A percentile compares a stretch with the other conserved stretches of the same genome.
Conservation (phyloP, 2,329 filamentous ascomycete genomes). For the Trichoderma pleuroti region DNA sequence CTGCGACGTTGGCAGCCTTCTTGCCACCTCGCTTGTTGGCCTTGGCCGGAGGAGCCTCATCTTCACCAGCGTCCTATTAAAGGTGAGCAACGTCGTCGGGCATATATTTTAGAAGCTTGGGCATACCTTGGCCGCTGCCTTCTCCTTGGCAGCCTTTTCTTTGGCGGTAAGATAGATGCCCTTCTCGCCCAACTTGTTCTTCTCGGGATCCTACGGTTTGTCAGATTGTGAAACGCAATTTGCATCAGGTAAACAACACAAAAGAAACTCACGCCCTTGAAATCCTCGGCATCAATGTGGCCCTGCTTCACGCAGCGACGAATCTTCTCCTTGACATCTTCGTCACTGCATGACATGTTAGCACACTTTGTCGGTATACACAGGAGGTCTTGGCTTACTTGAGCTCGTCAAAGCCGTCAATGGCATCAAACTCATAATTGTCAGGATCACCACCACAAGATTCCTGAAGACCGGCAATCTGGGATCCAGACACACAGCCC, state of each 20-base stretch:
- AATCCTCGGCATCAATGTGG: conserved; percentile 80
- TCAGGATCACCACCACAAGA: conserved; percentile 42
- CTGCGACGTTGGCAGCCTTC: conserved; percentile 26
- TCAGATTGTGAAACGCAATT: neutral
- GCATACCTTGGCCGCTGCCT: conserved; percentile 29
- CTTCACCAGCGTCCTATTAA: conserved; percentile 22
- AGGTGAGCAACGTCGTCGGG: conserved; percentile 24
- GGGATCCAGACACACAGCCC: conserved; percentile 81
- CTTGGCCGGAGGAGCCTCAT: conserved; percentile 31
- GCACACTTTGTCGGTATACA: neutral
- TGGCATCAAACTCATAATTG: conserved; percentile 58
- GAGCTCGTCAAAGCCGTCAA: conserved; percentile 82
- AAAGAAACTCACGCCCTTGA: conserved; percentile 70
- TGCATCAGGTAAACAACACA: conserved; percentile 8
- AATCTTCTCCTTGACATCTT: conserved; percentile 70
- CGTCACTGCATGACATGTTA: conserved; percentile 31
- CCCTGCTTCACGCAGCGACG: conserved; percentile 68
- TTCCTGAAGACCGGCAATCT: conserved; percentile 64
- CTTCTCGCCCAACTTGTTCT: conserved; percentile 64
- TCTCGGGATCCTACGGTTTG: conserved; percentile 61
- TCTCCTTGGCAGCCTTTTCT: conserved; percentile 36
- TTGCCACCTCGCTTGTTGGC: conserved; percentile 3
- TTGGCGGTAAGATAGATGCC: conserved; percentile 54
- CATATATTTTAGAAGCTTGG: neutral
- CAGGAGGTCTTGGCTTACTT: conserved; percentile 34